These are phyloP conservation scores for Elsinoe fawcettii DNA, from an alignment of 2,329 filamentous ascomycete genomes.

Conservation along the genomic window DNA sequence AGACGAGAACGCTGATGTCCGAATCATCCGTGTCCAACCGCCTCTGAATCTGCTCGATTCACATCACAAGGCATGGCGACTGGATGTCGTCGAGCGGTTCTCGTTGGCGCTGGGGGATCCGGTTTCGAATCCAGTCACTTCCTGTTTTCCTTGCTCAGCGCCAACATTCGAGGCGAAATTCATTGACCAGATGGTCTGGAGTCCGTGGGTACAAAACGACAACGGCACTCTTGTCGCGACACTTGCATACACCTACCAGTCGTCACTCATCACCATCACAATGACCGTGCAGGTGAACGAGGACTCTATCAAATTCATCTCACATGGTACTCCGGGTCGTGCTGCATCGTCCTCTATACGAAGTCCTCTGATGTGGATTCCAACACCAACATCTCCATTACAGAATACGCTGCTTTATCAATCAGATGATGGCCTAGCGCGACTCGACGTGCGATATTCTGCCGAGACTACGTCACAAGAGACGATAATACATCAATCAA, in stretches of 20 bases:
- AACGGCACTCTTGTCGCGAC: slow-evolving; percentile 25
- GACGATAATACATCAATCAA: not conserved
- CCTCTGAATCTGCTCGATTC: slow-evolving; percentile 28
- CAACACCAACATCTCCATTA: not conserved
- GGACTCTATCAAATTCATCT: not conserved
- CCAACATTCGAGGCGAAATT: slow-evolving; percentile 5
- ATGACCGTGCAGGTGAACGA: not conserved
- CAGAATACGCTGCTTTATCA: not conserved
- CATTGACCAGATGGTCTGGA: slow-evolving; percentile 33
- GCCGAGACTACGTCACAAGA: not conserved
- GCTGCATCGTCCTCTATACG: not conserved
- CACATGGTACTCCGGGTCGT: not conserved
- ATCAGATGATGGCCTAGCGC: not conserved
- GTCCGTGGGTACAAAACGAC: slow-evolving; percentile 29
- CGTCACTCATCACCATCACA: slow-evolving; percentile 19
- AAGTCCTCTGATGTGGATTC: not conserved
- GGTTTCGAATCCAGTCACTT: not conserved
- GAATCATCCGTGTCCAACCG: slow-evolving; percentile 32
- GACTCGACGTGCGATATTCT: not conserved
- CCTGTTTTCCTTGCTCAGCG: slow-evolving; percentile 2
- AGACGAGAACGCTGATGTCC: slow-evolving; percentile 37
- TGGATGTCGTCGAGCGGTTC: not conserved
- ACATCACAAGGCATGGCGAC: slow-evolving; percentile 18
- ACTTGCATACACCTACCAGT: slow-evolving; percentile 28
- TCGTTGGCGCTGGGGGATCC: not conserved